These are phyloP conservation scores for Moesziomyces globuligerus DNA, from an alignment of 1,284 basidiomycete species.

Conservation along the genomic window DNA sequence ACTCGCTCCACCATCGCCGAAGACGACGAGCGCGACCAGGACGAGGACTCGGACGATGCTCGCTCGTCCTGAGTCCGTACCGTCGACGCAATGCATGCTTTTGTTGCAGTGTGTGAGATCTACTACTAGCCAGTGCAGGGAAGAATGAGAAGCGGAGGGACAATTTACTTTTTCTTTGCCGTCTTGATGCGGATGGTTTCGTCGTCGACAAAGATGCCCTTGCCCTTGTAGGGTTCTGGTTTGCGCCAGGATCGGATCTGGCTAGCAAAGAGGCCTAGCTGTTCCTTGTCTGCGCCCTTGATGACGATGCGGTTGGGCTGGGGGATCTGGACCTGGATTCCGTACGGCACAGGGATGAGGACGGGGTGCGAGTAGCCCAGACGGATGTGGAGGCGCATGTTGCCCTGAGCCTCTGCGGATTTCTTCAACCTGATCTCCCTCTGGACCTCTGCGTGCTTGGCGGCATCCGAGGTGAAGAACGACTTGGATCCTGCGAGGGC, in stretches of 20 bases:
- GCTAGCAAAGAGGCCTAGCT: slow-evolving; percentile 86
- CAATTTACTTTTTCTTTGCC: slow-evolving; percentile 90
- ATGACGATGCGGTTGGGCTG: slow-evolving; percentile 71
- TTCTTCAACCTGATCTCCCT: slow-evolving; percentile 9
- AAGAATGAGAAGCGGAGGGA: not conserved
- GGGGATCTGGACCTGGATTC: slow-evolving; percentile 62
- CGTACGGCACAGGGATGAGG: slow-evolving; percentile 78
- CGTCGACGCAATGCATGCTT: too few species aligned
- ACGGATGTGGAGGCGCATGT: slow-evolving; percentile 52
- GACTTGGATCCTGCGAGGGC: slow-evolving; percentile 35
- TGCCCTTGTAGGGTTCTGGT: slow-evolving; percentile 90
- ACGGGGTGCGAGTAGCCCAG: slow-evolving; percentile 91
- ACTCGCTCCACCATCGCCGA: slow-evolving; percentile 11
- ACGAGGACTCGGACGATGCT: not conserved
- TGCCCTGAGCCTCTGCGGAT: slow-evolving; percentile 27
- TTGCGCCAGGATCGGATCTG: slow-evolving; percentile 83
- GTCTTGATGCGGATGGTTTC: slow-evolving; percentile 89
- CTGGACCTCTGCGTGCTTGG: slow-evolving; percentile 45
- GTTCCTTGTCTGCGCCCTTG: slow-evolving; percentile 71
- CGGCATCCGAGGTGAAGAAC: slow-evolving; percentile 50
- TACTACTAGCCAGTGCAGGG: too few species aligned
- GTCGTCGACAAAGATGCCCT: slow-evolving; percentile 88
- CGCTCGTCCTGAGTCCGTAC: too few species aligned
- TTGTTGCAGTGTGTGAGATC: too few species aligned
- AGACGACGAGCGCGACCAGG: slow-evolving; percentile 12